Evolutionary conservation across 192 early-diverging fungal species (phyloP), one percentile per base, ranked within the genome.

Genomic region (Gryganskiella cystojenkinii): DNA sequence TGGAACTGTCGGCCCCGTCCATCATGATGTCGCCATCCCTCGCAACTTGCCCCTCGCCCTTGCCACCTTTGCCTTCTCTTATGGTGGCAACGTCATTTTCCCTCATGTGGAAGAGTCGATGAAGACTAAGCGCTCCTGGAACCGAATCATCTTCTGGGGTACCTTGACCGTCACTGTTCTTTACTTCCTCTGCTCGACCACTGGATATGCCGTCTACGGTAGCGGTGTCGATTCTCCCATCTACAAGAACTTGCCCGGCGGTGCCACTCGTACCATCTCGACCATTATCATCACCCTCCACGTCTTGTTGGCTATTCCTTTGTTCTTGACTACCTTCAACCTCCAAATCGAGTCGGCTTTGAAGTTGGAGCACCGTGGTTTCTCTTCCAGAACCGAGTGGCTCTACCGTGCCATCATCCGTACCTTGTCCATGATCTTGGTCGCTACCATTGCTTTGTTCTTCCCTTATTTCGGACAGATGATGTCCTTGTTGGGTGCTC

Each of bases 91-190:
- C 67, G 86, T 89, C 35, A 85, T 92, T 40, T 93, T 89, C 73
- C 87, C 92, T 33, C 87, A 93, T 62, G 88, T 93, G 10, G 90
- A 93, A 67, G 81, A 84, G 31, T 85, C 89, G 45, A 89, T 93
- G 90, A 82, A 84, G 44, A 62, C 85, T 25, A 91, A 89, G 60
- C 61, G 61, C n/a, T 40, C 81, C 3, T 93, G 90, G 83, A 82
- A 84, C 31, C 84, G 71, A 67, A 88, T 91, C n/a, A 70, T 88
- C 24, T 56, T 71, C 37, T 70, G 55, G 44, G 86, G 85, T 25
- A 80, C 87, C 53, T 51, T 70, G 44, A 85, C 88, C 8, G 85
- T 90, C 63, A 84, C 87, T 22, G 54, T 78, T 56, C 82, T 93
- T 66, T 93, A 93, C 62, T 61, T 90, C 31, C 17, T 88, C 40